Conservation (phyloP, 2,329 filamentous ascomycete genomes). For the Ceratocystis colombiana region DNA sequence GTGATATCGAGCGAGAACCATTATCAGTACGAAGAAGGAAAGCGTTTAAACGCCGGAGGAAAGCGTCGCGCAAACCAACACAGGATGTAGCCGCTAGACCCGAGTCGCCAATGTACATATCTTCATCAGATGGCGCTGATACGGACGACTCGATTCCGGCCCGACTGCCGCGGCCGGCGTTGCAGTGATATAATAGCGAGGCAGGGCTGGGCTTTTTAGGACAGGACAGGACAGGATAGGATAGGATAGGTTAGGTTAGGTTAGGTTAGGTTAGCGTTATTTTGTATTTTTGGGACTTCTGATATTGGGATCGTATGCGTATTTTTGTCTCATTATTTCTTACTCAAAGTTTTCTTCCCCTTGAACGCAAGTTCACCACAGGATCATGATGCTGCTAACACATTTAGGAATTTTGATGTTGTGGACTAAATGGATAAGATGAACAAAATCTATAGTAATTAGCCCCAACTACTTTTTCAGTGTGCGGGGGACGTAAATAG, state of each 20-base stretch:
- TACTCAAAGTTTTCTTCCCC: neutral
- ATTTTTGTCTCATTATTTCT: neutral
- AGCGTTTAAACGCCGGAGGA: no score
- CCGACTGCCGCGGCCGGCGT: conserved; percentile 19
- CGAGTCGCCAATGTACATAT: conserved; percentile 21
- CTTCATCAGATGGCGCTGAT: conserved; percentile 28
- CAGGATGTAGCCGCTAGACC: neutral
- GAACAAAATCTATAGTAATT: neutral
- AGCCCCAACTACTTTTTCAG: neutral
- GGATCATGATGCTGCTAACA: no score
- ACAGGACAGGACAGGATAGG: neutral
- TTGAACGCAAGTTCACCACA: neutral
- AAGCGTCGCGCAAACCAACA: no score
- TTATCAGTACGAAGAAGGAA: no score
- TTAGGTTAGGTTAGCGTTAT: neutral
- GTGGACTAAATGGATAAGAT: neutral
- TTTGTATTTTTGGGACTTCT: neutral
- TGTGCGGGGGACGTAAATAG: neutral
- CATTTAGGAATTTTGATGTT: neutral
- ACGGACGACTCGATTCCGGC: conserved; percentile 30
- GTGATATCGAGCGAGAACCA: no score
- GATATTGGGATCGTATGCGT: neutral
- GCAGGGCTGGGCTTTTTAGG: neutral
- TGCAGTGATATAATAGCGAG: neutral
- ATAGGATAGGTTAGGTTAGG: no score